Evolutionary conservation across 345 rosid species (phyloP).

Genomic region (Arabidopsis suecica): DNA sequence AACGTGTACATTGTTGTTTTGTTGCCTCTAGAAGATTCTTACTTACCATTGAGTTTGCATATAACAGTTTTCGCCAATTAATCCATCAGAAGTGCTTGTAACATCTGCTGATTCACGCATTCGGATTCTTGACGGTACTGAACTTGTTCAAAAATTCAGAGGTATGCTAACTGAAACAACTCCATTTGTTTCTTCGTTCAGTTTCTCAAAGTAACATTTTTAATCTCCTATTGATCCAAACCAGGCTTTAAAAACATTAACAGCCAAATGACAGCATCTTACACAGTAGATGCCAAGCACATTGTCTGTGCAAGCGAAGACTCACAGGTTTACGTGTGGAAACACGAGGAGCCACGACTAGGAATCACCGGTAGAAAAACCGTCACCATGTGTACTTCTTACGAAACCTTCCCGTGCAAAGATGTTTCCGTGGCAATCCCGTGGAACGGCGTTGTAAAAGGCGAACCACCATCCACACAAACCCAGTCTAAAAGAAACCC

Average conservation of each 20-base stretch:
- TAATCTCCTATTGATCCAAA: not conserved
- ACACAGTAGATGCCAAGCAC: constrained; percentile 70
- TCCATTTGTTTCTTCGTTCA: not conserved
- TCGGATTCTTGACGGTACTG: constrained; percentile 70
- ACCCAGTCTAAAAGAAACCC: constrained; percentile 56
- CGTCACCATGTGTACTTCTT: constrained; percentile 48
- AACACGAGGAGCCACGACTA: constrained; percentile 55
- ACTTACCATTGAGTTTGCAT: constrained; percentile 24
- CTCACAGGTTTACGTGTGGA: constrained; percentile 87
- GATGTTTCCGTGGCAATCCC: constrained; percentile 89
- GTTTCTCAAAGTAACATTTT: not conserved
- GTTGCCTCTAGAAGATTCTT: not conserved
- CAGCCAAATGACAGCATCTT: constrained; percentile 92
- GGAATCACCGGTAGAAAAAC: constrained; percentile 54
- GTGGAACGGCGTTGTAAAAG: constrained; percentile 76
- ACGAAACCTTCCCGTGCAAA: constrained; percentile 77
- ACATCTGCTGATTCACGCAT: constrained; percentile 92
- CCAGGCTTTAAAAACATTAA: constrained; percentile 79
- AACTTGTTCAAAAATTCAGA: constrained; percentile 69
- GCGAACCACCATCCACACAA: constrained; percentile 64
- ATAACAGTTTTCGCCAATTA: constrained; percentile 70
- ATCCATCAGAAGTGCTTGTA: constrained; percentile 80
- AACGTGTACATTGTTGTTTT: not conserved
- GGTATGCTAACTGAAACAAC: constrained; percentile 48
- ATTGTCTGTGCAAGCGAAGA: constrained; percentile 85